Conservation (phyloP, 2,329 filamentous ascomycete genomes). For the Aspergillus tamarii region DNA sequence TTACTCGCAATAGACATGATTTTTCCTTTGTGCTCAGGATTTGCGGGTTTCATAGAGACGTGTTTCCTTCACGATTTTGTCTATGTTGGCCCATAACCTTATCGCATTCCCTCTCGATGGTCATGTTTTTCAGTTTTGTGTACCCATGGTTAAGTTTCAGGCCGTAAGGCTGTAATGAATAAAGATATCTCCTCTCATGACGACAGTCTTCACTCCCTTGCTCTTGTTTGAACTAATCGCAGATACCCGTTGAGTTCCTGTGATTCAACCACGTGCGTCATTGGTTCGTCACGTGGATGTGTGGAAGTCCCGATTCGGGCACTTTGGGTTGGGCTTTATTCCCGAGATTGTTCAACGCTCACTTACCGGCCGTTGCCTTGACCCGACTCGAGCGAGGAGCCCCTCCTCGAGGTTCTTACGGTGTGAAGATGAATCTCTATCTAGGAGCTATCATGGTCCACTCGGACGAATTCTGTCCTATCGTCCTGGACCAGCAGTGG, state of each 20-base stretch:
- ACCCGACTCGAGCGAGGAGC: not conserved
- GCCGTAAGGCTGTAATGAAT: slow-evolving; percentile 29
- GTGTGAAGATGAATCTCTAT: not conserved
- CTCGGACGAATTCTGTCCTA: not conserved
- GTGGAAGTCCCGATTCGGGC: not conserved
- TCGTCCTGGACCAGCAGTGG: not conserved
- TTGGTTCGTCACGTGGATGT: not conserved
- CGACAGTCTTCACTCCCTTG: not conserved
- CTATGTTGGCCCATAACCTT: slow-evolving; percentile 19
- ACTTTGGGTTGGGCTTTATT: not conserved
- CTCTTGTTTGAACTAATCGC: not conserved
- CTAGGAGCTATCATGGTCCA: not conserved
- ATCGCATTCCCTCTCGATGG: slow-evolving; percentile 14
- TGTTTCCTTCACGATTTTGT: slow-evolving; percentile 22
- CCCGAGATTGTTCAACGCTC: not conserved
- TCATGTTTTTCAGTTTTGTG: slow-evolving; percentile 25
- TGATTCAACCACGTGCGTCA: slow-evolving; percentile 1
- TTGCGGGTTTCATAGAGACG: slow-evolving; percentile 31
- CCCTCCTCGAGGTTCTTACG: not conserved
- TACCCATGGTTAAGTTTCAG: slow-evolving; percentile 29
- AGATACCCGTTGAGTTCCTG: not conserved
- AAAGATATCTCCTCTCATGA: slow-evolving; percentile 32
- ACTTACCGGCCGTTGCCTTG: not conserved
- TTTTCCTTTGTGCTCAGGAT: slow-evolving; percentile 27
- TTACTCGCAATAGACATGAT: slow-evolving; percentile 40